phyloP scores from a whole-genome alignment of 805 yeast genomes.

The Tetrapisispora phaffii region DNA sequence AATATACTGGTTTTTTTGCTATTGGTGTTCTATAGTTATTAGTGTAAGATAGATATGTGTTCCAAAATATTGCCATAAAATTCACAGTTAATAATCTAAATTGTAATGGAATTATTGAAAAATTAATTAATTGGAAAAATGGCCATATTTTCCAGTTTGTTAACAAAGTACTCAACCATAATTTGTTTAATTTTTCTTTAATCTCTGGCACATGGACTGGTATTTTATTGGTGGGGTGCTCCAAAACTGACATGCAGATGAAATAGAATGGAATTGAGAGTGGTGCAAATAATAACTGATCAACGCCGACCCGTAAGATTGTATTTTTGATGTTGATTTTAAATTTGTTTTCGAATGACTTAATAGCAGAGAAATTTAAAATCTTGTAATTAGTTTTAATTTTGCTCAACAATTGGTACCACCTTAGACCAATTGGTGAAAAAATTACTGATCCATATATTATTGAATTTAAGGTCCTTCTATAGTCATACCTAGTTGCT shows the following conservation, averaged over 20 bases:
- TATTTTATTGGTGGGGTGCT: conserved; percentile 32
- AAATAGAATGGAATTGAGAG: conserved; percentile 65
- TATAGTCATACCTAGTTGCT: not conserved
- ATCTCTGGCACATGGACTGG: conserved; percentile 27
- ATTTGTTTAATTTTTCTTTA: conserved; percentile 35
- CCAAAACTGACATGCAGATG: conserved; percentile 56
- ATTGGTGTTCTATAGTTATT: conserved; percentile 33
- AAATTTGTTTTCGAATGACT: not conserved
- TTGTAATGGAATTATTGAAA: conserved; percentile 63
- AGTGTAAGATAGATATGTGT: conserved; percentile 57
- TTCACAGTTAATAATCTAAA: conserved; percentile 62
- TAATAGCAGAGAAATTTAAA: not conserved
- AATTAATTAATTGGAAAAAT: conserved; percentile 66
- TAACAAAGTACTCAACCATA: conserved; percentile 57
- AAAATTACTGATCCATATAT: conserved; percentile 65
- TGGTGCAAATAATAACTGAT: conserved; percentile 74
- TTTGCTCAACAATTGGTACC: conserved; percentile 49
- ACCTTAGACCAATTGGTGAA: conserved; percentile 63
- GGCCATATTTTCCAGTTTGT: conserved; percentile 92
- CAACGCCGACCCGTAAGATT: conserved; percentile 47
- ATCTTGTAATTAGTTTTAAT: not conserved
- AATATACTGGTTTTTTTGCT: conserved; percentile 25
- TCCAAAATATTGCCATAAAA: conserved; percentile 70
- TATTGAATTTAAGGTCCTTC: conserved; percentile 53
- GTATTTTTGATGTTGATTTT: conserved; percentile 25